phyloP scores from a whole-genome alignment of 2,329 filamentous ascomycete genomes.

The Fusarium concolor region DNA sequence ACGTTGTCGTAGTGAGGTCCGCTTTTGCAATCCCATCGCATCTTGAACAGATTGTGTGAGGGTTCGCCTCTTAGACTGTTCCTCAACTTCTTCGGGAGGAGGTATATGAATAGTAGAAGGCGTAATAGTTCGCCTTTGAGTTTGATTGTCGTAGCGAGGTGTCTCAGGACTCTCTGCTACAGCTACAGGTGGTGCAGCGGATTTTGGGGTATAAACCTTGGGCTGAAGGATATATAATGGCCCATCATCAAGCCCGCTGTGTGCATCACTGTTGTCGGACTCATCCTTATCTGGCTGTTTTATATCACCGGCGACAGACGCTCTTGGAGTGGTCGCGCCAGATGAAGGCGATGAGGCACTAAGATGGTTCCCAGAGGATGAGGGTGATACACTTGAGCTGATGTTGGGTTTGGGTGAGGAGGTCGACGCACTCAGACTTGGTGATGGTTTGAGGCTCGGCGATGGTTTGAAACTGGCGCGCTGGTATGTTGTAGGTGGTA shows the following conservation, averaged over 20 bases:
- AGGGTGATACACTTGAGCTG: constrained; percentile 26
- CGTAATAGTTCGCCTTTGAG: constrained; percentile 33
- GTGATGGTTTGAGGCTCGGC: constrained; percentile 11
- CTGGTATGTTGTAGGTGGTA: constrained; percentile 41
- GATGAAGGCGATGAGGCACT: constrained; percentile 15
- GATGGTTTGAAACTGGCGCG: constrained; percentile 29
- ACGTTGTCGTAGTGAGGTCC: constrained; percentile 64
- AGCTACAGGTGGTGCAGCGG: constrained; percentile 60
- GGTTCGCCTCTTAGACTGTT: constrained; percentile 29
- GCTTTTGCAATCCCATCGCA: constrained; percentile 49
- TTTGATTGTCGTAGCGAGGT: constrained; percentile 18
- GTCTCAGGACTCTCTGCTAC: constrained; percentile 49
- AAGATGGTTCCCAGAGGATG: constrained; percentile 23
- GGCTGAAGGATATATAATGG: constrained; percentile 67
- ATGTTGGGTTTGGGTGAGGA: constrained; percentile 20
- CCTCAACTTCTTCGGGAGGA: constrained; percentile 31
- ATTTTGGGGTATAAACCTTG: constrained; percentile 67
- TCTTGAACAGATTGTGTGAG: constrained; percentile 34
- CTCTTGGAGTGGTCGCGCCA: constrained; percentile 24
- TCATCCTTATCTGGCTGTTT: constrained; percentile 14
- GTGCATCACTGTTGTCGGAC: constrained; percentile 25
- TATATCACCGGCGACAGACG: constrained; percentile 12
- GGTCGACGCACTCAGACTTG: constrained; percentile 21
- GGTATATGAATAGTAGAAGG: constrained; percentile 19
- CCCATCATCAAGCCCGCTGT: constrained; percentile 48